phyloP scores from a whole-genome alignment of 768 basidiomycete genomes.

The Boletus rubropictus region DNA sequence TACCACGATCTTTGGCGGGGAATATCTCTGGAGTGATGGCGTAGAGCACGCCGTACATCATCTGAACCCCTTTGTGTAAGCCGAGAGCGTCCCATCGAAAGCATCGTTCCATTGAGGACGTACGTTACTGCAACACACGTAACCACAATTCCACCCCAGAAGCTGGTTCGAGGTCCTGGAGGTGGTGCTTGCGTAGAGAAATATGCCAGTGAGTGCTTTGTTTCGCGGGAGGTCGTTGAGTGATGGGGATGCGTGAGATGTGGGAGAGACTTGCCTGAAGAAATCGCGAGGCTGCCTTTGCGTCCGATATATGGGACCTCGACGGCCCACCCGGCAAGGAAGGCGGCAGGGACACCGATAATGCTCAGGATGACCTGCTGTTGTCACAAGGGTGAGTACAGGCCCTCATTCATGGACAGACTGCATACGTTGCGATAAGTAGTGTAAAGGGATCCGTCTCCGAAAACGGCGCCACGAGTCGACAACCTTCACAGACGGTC shows the following conservation, averaged over 20 bases:
- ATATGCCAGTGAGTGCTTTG: conserved; percentile 64
- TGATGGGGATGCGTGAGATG: conserved; percentile 24
- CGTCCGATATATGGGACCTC: conserved; percentile 60
- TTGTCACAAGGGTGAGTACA: neutral
- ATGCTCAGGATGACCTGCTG: conserved; percentile 68
- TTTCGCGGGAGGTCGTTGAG: conserved; percentile 44
- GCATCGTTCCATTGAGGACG: conserved; percentile 11
- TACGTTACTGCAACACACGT: conserved; percentile 59
- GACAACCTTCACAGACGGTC: conserved; percentile 39
- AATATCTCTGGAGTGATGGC: conserved; percentile 67
- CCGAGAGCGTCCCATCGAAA: neutral
- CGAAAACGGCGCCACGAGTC: conserved; percentile 60
- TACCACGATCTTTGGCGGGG: conserved; percentile 67
- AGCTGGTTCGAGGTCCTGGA: conserved; percentile 60
- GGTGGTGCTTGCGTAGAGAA: conserved; percentile 73
- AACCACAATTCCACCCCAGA: conserved; percentile 78
- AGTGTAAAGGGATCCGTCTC: conserved; percentile 62
- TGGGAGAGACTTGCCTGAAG: conserved; percentile 46
- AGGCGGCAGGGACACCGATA: conserved; percentile 65
- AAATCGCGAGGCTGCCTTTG: conserved; percentile 58
- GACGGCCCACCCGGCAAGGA: conserved; percentile 67
- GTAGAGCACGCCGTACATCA: conserved; percentile 75
- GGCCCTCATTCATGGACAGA: too few relatives aligned
- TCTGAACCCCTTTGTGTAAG: conserved; percentile 29
- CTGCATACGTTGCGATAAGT: conserved; percentile 63